Evolutionary conservation across 176 grass and related monocot genomes (phyloP).

Genomic region (Zizania latifolia): DNA sequence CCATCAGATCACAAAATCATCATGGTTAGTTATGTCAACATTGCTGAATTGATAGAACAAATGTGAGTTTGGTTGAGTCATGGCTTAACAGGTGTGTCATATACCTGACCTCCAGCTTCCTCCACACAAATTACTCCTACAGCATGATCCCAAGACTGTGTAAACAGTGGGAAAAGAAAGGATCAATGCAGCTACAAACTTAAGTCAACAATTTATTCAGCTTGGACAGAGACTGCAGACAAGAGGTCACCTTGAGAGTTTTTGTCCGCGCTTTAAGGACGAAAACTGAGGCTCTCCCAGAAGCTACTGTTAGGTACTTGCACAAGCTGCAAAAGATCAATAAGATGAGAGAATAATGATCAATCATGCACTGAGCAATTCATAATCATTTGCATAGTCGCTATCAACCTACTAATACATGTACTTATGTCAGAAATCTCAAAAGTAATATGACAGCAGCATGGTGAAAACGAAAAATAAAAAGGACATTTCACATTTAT

Average conservation of each 20-base stretch:
- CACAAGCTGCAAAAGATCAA: constrained; percentile 68
- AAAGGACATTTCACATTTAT: background rate
- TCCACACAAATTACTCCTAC: constrained; percentile 83
- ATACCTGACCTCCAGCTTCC: constrained; percentile 85
- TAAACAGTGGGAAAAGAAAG: constrained; percentile 12
- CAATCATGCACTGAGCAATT: background rate
- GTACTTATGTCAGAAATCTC: background rate
- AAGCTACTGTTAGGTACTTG: constrained; percentile 86
- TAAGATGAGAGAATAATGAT: constrained; percentile 16
- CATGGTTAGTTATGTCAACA: background rate
- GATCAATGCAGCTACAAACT: background rate
- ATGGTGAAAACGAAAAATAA: background rate
- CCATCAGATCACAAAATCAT: constrained; percentile 6
- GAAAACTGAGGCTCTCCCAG: constrained; percentile 78
- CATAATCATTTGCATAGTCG: constrained; percentile 3
- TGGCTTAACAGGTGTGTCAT: background rate
- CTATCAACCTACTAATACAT: constrained; percentile 4
- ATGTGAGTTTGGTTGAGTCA: background rate
- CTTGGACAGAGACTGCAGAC: constrained; percentile 20
- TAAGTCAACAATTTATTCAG: constrained; percentile 25
- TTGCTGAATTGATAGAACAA: background rate
- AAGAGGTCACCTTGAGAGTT: constrained; percentile 67
- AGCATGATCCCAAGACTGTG: constrained; percentile 88
- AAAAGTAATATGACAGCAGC: background rate
- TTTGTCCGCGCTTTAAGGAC: constrained; percentile 53